Percentiles rank a stretch among this genome's conserved stretches.
Evolutionary conservation across 2,329 filamentous ascomycete genomes (phyloP).

Genomic region (Nigrospora oryzae): DNA sequence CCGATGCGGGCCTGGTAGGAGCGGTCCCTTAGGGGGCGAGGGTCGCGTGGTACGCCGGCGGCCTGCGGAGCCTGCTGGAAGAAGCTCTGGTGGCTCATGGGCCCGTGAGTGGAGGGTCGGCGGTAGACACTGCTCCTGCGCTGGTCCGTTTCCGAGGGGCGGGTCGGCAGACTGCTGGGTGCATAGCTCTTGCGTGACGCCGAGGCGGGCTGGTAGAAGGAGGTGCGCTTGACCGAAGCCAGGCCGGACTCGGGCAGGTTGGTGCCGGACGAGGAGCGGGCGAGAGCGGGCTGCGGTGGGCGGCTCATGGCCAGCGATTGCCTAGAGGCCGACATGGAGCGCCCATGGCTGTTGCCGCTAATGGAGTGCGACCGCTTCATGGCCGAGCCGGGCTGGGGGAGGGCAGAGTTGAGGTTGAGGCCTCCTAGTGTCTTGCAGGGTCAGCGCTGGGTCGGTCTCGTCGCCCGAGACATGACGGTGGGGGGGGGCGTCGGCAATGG

Average conservation of each 20-base stretch:
- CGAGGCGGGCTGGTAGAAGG: conserved; percentile 57
- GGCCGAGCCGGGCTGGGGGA: conserved; percentile 85
- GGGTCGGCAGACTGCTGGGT: conserved; percentile 35
- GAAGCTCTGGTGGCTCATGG: conserved; percentile 80
- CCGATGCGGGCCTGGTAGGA: conserved; percentile 75
- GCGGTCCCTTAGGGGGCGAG: conserved; percentile 75
- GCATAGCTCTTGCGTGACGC: conserved; percentile 64
- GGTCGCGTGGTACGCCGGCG: conserved; percentile 78
- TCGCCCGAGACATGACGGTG: too few species aligned
- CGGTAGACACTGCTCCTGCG: conserved; percentile 79
- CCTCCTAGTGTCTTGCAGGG: conserved; percentile 68
- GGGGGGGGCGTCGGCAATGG: conserved; percentile 1
- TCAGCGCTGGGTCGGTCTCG: too few species aligned
- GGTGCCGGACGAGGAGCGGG: conserved; percentile 72
- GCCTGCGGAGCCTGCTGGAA: conserved; percentile 80
- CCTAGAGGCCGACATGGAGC: conserved; percentile 74
- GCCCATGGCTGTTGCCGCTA: conserved; percentile 64
- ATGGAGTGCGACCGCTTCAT: conserved; percentile 88
- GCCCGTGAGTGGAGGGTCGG: conserved; percentile 59
- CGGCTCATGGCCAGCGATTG: conserved; percentile 79
- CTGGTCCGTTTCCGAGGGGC: conserved; percentile 41
- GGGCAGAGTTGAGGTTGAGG: conserved; percentile 72
- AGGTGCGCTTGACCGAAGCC: conserved; percentile 77
- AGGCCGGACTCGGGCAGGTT: conserved; percentile 74
- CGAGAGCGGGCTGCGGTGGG: conserved; percentile 80